Base-by-base conservation (phyloP, 805 yeast genomes). In the Schwanniomyces polymorphus region DNA sequence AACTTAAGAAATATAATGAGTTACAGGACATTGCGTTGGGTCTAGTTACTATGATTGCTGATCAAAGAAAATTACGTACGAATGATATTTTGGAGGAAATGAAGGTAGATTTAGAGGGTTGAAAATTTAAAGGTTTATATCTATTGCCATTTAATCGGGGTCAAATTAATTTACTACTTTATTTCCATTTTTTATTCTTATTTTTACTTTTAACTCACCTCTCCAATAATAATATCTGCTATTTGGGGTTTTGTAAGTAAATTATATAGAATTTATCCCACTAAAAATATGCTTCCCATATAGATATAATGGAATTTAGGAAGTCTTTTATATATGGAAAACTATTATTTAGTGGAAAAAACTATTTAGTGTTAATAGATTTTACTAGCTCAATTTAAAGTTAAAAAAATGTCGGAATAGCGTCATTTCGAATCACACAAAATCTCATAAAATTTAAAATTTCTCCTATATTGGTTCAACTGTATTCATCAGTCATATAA, bases 1-100 rank as follows among this genome's bases (percentile, higher is more conserved):
- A 72, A 43, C 62, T 85, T 34, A 80, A 81, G 50, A 64, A 69
- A 45, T 86, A 85, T 61, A 82, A 85, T 55, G 88, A 84, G 49
- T 63, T 86, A 21, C 77, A 80, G 55, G 91, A 85, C 57, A 71
- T 75, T 1, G 87, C 88, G 0, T 56, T 83, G 44, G 74, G 78
- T 6, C 59, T 86, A 50, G 76, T 82, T 9, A 76, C 79, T 35
- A 61, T 82, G 69, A 81, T 85, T 27, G 86, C 88, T 0, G 82
- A 80, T 43, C 85, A 82, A 49, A 70, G 81, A 48, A 66, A 73
- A 23, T 64, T 78, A 25, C 68, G 75, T 39, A 58, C 80, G 5
- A 62, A 66, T 10, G 81, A 76, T 31, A 74, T 84, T 6, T 63
- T 82, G 54, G 68, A 74, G 11, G 87, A 84, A 55, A 76, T 82